Evolutionary conservation across 805 yeast genomes (phyloP).

Genomic region (Yarrowia sp.): DNA sequence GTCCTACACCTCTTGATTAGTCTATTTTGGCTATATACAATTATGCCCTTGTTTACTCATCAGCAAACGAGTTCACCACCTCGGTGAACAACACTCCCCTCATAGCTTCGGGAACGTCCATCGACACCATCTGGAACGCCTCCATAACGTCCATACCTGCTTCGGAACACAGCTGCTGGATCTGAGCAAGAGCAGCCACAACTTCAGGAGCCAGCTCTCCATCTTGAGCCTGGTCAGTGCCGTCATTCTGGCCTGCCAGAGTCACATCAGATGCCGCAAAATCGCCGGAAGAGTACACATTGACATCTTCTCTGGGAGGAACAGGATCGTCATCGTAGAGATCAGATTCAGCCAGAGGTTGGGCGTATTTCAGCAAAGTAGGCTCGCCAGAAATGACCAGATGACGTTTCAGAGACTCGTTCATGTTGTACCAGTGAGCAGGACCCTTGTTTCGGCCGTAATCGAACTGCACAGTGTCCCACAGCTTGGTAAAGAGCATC

Average conservation of each 20-base stretch:
- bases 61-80: neutral
- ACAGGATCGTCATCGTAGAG: slow-evolving; percentile 31
- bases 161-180: slow-evolving; percentile 8
- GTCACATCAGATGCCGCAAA: slow-evolving; percentile 22
- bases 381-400: slow-evolving; percentile 36
- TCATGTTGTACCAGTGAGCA: slow-evolving; percentile 19
- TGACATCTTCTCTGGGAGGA: slow-evolving; percentile 25
- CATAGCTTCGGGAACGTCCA: slow-evolving; percentile 25
- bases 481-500: slow-evolving; percentile 20
- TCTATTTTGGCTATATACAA: too few species aligned
- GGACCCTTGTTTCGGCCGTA: slow-evolving; percentile 30
- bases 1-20: too few species aligned
- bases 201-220: slow-evolving; percentile 29
- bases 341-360: slow-evolving; percentile 25
- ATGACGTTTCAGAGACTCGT: slow-evolving; percentile 25
- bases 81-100: neutral
- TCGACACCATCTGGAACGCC: slow-evolving; percentile 25
- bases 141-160: slow-evolving; percentile 35
- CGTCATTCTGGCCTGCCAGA: slow-evolving; percentile 26
- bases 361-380: slow-evolving; percentile 26
- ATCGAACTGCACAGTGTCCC: slow-evolving; percentile 8
- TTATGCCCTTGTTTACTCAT: neutral
- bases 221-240: slow-evolving; percentile 3
- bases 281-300: slow-evolving; percentile 19
- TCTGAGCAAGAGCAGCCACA: slow-evolving; percentile 22